phyloP scores from a whole-genome alignment of 1,139 yeast genomes.

The Hyphopichia wangnamkhiaoensis region DNA sequence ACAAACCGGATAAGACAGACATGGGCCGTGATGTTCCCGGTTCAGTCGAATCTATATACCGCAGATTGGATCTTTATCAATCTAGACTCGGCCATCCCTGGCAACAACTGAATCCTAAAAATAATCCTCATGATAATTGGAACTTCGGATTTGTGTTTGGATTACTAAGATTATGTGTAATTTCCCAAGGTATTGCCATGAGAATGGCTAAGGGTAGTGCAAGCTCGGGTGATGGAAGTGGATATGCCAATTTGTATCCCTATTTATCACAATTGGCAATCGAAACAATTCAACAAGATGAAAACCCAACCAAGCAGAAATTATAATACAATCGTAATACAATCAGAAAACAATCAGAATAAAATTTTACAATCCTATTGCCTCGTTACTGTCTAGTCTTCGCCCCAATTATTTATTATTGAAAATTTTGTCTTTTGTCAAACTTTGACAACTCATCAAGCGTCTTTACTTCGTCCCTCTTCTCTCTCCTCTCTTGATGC shows the following conservation, averaged over 20 bases:
- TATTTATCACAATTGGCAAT: slow-evolving; percentile 42
- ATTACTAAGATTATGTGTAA: slow-evolving; percentile 58
- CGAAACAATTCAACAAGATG: slow-evolving; percentile 13
- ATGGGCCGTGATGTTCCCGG: slow-evolving; percentile 40
- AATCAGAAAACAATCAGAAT: too few species aligned
- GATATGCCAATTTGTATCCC: slow-evolving; percentile 45
- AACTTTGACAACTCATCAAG: too few species aligned
- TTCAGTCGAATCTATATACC: slow-evolving; percentile 23
- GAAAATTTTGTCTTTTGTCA: too few species aligned
- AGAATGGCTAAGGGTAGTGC: slow-evolving; percentile 60
- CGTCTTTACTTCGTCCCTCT: too few species aligned
- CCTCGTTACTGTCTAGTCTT: too few species aligned
- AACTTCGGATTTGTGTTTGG: slow-evolving; percentile 61
- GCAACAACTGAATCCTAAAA: slow-evolving; percentile 33
- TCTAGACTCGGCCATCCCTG: slow-evolving; percentile 32
- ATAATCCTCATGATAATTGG: slow-evolving; percentile 51
- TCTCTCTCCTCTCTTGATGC: too few species aligned
- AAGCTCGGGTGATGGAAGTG: slow-evolving; percentile 55
- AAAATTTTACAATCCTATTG: too few species aligned
- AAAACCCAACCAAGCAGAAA: background rate
- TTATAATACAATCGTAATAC: too few species aligned
- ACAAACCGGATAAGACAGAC: slow-evolving; percentile 29
- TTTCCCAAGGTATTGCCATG: slow-evolving; percentile 69
- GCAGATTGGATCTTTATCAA: slow-evolving; percentile 29
- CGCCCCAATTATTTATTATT: too few species aligned